Percentiles rank a stretch among this genome's conserved stretches.
Evolutionary conservation across 192 early-diverging fungal genomes (phyloP).

Genomic region (Dissophora globulifera): DNA sequence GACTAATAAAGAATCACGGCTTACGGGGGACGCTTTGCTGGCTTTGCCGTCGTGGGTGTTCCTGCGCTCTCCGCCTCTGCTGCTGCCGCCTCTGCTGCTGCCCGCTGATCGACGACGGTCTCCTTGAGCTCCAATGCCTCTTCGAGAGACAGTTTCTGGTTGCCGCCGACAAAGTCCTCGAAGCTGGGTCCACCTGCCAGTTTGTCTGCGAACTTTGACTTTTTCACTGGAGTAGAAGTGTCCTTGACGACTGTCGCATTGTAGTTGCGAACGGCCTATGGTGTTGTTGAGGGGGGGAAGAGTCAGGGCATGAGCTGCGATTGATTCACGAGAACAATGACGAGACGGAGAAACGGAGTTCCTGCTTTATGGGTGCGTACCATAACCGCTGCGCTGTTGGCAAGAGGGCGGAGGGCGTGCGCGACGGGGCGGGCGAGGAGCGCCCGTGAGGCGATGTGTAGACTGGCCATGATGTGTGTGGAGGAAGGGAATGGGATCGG

Average conservation of each 20-base stretch:
- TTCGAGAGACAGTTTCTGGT: slow-evolving; percentile 61
- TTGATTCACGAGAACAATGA: neutral
- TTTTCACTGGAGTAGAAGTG: slow-evolving; percentile 19
- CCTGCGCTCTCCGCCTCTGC: slow-evolving; percentile 24
- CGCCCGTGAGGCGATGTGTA: slow-evolving; percentile 28
- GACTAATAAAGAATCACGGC: neutral
- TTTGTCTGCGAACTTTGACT: slow-evolving; percentile 58
- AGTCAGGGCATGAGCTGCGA: neutral
- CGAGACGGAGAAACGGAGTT: too few species aligned
- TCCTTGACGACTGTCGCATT: slow-evolving; percentile 48
- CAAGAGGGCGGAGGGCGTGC: slow-evolving; percentile 16
- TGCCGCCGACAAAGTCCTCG: slow-evolving; percentile 67
- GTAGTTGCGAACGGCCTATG: slow-evolving; percentile 37
- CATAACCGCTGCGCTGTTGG: slow-evolving; percentile 20
- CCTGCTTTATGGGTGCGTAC: too few species aligned
- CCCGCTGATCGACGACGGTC: slow-evolving; percentile 52
- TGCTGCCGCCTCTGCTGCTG: slow-evolving; percentile 36
- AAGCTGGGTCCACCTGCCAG: slow-evolving; percentile 60
- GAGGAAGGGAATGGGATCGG: neutral
- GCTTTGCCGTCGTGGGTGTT: slow-evolving; percentile 18
- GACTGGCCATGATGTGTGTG: slow-evolving; percentile 27
- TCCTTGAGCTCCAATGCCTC: slow-evolving; percentile 71
- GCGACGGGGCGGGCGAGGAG: slow-evolving; percentile 15
- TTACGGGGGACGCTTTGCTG: slow-evolving; percentile 42
- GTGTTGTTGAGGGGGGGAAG: neutral